Evolutionary conservation across 768 basidiomycete species (phyloP).

Genomic region (Xerocomus potaroensis): DNA sequence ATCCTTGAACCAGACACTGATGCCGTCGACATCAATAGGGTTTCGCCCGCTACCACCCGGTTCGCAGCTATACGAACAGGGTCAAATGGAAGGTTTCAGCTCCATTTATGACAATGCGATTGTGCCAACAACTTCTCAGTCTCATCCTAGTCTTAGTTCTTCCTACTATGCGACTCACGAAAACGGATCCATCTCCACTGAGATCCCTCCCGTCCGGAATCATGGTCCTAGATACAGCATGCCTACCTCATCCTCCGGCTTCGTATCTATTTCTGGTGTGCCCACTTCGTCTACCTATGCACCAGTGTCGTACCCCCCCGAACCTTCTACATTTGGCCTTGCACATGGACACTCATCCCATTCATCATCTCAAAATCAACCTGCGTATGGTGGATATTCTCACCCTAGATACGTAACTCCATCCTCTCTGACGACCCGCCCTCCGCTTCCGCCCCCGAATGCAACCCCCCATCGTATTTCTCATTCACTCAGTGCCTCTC

Average conservation of each 20-base stretch:
- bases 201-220: conserved; percentile 33
- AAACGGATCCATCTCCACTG: conserved; percentile 27
- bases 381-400: conserved; percentile 15
- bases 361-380: conserved; percentile 19
- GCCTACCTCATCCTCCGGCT: conserved; percentile 65
- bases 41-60: conserved; percentile 33
- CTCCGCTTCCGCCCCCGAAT: conserved; percentile 12
- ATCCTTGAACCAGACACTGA: conserved; percentile 34
- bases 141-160: conserved; percentile 30
- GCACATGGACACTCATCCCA: conserved; percentile 41
- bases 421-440: conserved; percentile 2
- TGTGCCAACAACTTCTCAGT: conserved; percentile 35
- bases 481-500: conserved; percentile 28
- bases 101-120: conserved; percentile 38
- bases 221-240: conserved; percentile 64
- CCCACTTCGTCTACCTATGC: conserved; percentile 36
- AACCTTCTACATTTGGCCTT: conserved; percentile 28
- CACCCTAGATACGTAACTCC: conserved; percentile 13
- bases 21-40: conserved; percentile 34
- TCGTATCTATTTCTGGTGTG: conserved; percentile 47
- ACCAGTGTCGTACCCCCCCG: conserved; percentile 33
- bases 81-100: conserved; percentile 29
- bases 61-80: conserved; percentile 37
- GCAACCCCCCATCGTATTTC: conserved; percentile 18
- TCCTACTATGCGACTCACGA: conserved; percentile 47